A percentile compares a stretch with the other conserved stretches of the same genome.
Evolutionary conservation across 1,139 yeast species (phyloP).

Genomic region (Geotrichum macrosporum): DNA sequence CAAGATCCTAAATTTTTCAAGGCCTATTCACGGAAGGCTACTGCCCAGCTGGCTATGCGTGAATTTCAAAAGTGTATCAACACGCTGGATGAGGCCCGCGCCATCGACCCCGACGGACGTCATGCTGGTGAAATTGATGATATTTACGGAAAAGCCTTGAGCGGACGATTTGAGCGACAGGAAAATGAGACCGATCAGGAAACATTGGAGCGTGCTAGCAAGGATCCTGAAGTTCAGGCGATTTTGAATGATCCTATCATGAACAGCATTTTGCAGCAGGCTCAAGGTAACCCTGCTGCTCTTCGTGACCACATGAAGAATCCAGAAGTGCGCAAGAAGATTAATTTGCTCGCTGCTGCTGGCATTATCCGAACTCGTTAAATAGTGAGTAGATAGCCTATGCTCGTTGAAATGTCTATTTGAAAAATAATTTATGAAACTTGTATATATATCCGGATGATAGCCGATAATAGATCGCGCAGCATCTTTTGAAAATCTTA

Average conservation of each 20-base stretch:
- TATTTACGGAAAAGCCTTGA: constrained; percentile 69
- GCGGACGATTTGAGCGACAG: constrained; percentile 71
- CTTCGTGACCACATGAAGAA: constrained; percentile 96
- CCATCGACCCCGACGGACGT: constrained; percentile 64
- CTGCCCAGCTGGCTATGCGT: constrained; percentile 85
- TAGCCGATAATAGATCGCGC: no score
- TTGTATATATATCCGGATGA: no score
- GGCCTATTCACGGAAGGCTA: constrained; percentile 96
- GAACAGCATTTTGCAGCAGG: constrained; percentile 93
- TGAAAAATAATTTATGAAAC: no score
- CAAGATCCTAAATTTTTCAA: constrained; percentile 85
- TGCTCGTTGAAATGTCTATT: no score
- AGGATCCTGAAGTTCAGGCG: constrained; percentile 90
- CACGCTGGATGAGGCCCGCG: constrained; percentile 74
- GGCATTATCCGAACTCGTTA: constrained; percentile 94
- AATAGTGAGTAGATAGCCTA: no score
- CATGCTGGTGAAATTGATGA: constrained; percentile 74
- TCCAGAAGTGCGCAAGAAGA: constrained; percentile 86
- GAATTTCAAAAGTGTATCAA: constrained; percentile 80
- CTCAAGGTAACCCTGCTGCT: constrained; percentile 94
- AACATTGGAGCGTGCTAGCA: constrained; percentile 82
- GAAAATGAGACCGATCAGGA: constrained; percentile 95
- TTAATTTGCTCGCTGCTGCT: constrained; percentile 87
- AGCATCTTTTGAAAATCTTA: no score
- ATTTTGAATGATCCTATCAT: constrained; percentile 95